These are phyloP conservation scores for Irpex lacteus DNA, from an alignment of 1,284 basidiomycete species.

Conservation along the genomic window DNA sequence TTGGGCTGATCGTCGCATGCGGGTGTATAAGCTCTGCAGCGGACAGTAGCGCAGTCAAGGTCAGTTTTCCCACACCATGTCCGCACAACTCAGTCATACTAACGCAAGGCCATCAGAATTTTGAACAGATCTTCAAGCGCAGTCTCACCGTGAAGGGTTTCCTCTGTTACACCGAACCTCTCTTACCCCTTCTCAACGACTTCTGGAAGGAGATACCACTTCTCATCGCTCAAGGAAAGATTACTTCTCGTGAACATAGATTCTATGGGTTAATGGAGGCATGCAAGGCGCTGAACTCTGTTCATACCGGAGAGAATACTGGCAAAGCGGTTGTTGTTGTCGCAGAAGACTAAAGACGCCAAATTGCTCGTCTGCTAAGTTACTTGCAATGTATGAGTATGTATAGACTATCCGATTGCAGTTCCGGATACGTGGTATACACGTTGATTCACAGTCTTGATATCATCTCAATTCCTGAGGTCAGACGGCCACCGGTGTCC, in stretches of 20 bases:
- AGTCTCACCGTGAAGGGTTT: conserved; percentile 13
- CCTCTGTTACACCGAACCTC: conserved; percentile 2
- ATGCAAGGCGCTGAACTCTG: conserved; percentile 8
- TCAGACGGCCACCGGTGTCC: too few relatives aligned
- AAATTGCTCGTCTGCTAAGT: not conserved
- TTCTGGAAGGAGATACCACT: conserved; percentile 12
- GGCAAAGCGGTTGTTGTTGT: conserved; percentile 15
- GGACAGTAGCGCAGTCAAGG: conserved; percentile 8
- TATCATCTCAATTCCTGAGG: too few relatives aligned
- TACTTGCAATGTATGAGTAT: not conserved
- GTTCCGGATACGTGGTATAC: too few relatives aligned
- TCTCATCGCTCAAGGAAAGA: conserved; percentile 12
- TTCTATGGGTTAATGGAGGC: conserved; percentile 11
- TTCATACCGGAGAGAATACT: conserved; percentile 13
- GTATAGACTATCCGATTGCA: too few relatives aligned
- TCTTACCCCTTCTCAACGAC: not conserved
- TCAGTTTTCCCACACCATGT: not conserved
- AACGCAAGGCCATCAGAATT: conserved; percentile 4
- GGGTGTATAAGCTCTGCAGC: conserved; percentile 19
- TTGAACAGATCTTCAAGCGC: conserved; percentile 14
- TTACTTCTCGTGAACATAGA: conserved; percentile 12
- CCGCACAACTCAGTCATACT: not conserved
- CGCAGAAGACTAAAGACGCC: not conserved
- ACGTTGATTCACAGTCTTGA: too few relatives aligned
- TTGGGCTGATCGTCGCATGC: conserved; percentile 54